phyloP scores from a whole-genome alignment of 495 filamentous ascomycete genomes.

The Podospora appendiculata region DNA sequence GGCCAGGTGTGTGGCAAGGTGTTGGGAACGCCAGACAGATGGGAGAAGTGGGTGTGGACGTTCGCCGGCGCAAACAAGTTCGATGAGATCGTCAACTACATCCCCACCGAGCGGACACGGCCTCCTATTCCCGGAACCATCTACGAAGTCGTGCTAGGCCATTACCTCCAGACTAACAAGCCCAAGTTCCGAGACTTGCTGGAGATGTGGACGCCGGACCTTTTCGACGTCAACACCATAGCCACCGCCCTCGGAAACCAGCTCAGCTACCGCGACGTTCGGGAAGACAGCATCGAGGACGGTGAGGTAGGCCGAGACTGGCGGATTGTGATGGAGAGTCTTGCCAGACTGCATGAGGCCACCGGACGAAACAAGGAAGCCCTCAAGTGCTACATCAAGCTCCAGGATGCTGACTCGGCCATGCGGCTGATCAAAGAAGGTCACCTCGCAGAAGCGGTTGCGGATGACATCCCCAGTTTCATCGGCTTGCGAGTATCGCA shows the following conservation, averaged over 20 bases:
- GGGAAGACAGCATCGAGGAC: constrained; percentile 60
- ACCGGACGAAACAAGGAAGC: constrained; percentile 75
- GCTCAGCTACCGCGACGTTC: constrained; percentile 58
- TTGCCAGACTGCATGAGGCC: constrained; percentile 77
- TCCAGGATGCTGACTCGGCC: constrained; percentile 84
- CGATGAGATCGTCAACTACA: constrained; percentile 79
- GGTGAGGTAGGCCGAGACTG: constrained; percentile 65
- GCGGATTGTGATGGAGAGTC: constrained; percentile 71
- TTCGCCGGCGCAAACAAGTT: constrained; percentile 80
- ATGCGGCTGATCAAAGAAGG: constrained; percentile 78
- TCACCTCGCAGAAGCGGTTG: constrained; percentile 75
- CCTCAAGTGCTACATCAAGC: constrained; percentile 75
- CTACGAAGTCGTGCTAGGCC: constrained; percentile 77
- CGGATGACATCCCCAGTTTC: constrained; percentile 82
- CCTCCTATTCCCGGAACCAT: constrained; percentile 74
- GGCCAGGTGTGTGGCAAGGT: constrained; percentile 75
- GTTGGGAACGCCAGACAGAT: constrained; percentile 64
- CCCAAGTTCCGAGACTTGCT: constrained; percentile 67
- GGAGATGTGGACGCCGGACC: constrained; percentile 72
- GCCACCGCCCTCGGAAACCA: constrained; percentile 65
- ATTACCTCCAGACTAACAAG: constrained; percentile 72
- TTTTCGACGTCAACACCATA: constrained; percentile 69
- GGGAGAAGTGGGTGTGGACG: constrained; percentile 91
- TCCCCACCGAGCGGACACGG: constrained; percentile 66
- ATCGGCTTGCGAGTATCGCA: constrained; percentile 78